phyloP scores from a whole-genome alignment of 73 alveolate species.

The Paramecium caudatum region DNA sequence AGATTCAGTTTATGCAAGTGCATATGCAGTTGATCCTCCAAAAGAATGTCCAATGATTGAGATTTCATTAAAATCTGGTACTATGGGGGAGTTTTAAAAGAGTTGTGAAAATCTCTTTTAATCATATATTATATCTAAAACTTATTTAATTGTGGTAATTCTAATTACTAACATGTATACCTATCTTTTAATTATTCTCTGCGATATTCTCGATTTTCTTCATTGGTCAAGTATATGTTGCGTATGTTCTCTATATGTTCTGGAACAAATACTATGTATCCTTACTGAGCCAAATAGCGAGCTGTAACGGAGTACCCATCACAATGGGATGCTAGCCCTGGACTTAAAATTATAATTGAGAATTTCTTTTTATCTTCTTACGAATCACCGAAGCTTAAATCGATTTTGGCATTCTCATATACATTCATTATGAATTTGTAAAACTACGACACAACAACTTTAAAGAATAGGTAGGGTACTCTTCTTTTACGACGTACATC shows the following conservation, averaged over 20 bases:
- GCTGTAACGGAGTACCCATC: constrained; percentile 72
- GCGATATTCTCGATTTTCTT: constrained; percentile 68
- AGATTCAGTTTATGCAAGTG: constrained; percentile 30
- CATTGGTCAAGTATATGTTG: constrained; percentile 46
- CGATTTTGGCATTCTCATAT: constrained; percentile 39
- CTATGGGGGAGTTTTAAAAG: background rate
- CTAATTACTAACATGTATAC: background rate
- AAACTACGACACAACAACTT: background rate
- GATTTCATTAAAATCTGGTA: constrained; percentile 20
- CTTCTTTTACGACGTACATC: constrained; percentile 45
- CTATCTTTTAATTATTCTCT: constrained; percentile 40
- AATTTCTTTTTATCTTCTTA: constrained; percentile 14
- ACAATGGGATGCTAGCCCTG: constrained; percentile 75
- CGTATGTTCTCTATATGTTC: constrained; percentile 71
- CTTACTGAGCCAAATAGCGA: constrained; percentile 64
- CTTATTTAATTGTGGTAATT: constrained; percentile 1
- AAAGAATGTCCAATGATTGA: constrained; percentile 72
- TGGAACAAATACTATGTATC: constrained; percentile 70
- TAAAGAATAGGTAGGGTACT: constrained; percentile 39
- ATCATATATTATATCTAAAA: constrained; percentile 66
- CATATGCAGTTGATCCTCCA: constrained; percentile 73
- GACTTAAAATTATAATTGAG: constrained; percentile 55
- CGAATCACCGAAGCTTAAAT: constrained; percentile 37
- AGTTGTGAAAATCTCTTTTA: background rate
- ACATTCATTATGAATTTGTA: constrained; percentile 44